phyloP scores from a whole-genome alignment of 106 monocot genomes.

The Dendrobium officinale region DNA sequence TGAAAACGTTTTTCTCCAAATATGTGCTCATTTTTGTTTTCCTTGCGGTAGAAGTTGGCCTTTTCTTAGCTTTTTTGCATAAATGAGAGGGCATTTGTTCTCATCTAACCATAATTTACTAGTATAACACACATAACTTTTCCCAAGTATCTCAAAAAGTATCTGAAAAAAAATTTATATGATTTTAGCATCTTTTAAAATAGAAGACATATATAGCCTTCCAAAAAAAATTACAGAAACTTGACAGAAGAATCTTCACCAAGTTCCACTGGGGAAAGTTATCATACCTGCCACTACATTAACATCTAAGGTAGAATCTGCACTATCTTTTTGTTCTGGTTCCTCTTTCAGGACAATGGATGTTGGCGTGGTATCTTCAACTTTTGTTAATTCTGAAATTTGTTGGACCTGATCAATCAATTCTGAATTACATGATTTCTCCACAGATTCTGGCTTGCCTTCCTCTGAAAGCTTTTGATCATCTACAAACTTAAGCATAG shows the following conservation, averaged over 20 bases:
- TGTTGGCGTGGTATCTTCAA: constrained; percentile 3
- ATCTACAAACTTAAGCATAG: constrained; percentile 13
- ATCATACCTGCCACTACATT: constrained; percentile 20
- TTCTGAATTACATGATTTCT: constrained; percentile 11
- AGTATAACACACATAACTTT: background rate
- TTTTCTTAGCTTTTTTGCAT: too few relatives aligned
- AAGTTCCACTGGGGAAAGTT: background rate
- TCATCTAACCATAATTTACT: background rate
- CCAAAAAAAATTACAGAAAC: background rate
- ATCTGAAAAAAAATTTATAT: too few relatives aligned
- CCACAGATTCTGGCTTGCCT: constrained; percentile 11
- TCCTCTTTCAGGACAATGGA: constrained; percentile 21
- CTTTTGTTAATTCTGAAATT: constrained; percentile 7
- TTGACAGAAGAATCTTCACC: background rate
- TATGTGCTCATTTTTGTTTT: background rate
- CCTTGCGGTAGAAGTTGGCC: background rate
- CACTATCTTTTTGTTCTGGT: constrained; percentile 7
- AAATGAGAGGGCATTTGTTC: background rate
- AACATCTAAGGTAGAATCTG: constrained; percentile 9
- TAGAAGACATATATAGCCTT: too few relatives aligned
- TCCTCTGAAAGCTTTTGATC: constrained; percentile 10
- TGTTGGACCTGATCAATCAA: constrained; percentile 9
- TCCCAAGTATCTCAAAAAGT: background rate
- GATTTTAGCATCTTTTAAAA: too few relatives aligned
- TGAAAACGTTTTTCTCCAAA: background rate